Percentiles rank a stretch among this genome's conserved stretches.
These are phyloP conservation scores for Hanseniaspora pseudoguilliermondii DNA, from an alignment of 805 yeast species.

Conservation along the genomic window DNA sequence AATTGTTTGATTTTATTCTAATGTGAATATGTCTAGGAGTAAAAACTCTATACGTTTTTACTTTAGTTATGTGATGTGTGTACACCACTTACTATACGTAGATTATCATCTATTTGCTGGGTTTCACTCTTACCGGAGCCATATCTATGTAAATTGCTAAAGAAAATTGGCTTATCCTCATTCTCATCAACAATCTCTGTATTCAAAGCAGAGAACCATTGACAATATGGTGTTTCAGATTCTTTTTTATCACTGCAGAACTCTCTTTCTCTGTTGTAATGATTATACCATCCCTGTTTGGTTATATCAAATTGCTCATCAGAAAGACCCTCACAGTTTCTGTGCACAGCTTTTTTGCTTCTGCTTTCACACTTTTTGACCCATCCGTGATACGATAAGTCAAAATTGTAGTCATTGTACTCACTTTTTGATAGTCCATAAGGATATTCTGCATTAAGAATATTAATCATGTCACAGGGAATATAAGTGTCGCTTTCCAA, in stretches of 20 bases:
- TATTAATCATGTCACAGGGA: slow-evolving; percentile 8
- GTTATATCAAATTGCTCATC: neutral
- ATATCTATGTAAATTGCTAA: neutral
- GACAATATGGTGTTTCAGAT: neutral
- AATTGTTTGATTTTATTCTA: too few species aligned
- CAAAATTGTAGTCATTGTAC: slow-evolving; percentile 9
- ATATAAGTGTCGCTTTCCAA: slow-evolving; percentile 6
- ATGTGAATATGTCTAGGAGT: too few species aligned
- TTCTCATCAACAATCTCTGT: neutral
- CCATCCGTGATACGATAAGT: slow-evolving; percentile 2
- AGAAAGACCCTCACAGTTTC: slow-evolving; percentile 2
- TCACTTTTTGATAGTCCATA: slow-evolving; percentile 2
- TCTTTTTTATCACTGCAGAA: neutral
- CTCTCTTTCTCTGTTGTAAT: neutral
- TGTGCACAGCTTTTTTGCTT: slow-evolving; percentile 1
- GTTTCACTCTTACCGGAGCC: neutral
- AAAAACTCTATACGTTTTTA: neutral
- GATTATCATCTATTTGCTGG: neutral
- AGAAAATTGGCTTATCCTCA: neutral
- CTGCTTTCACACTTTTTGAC: slow-evolving; percentile 7
- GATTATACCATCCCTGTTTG: neutral
- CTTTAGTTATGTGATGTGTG: neutral
- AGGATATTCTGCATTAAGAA: slow-evolving; percentile 13
- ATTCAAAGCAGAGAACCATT: neutral
- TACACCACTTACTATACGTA: neutral